Conservation (phyloP, 2,329 filamentous ascomycete species). For the Chaetomium sp. region DNA sequence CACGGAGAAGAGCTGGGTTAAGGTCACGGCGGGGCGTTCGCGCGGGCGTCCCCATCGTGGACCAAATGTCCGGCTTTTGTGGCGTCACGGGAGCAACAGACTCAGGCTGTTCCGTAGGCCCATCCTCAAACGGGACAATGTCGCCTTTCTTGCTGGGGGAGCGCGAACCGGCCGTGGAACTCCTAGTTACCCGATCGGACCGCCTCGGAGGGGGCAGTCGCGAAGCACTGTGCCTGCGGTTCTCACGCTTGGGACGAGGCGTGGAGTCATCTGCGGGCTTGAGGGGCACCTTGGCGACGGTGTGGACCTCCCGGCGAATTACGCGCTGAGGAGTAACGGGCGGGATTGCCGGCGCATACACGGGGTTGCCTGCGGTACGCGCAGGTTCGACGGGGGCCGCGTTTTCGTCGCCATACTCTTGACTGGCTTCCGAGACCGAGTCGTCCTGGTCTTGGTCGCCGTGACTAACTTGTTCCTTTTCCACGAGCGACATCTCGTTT, state of each 20-base stretch:
- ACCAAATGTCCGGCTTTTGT: conserved; percentile 55
- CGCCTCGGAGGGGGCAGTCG: conserved; percentile 50
- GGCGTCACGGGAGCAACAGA: conserved; percentile 47
- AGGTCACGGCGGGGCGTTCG: conserved; percentile 59
- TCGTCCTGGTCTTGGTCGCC: conserved; percentile 46
- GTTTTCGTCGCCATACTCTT: conserved; percentile 70
- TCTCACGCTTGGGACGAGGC: conserved; percentile 49
- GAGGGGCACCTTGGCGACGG: conserved; percentile 75
- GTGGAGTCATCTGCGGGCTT: conserved; percentile 66
- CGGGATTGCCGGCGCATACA: conserved; percentile 37
- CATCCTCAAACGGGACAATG: conserved; percentile 21
- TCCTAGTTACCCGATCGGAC: conserved; percentile 47
- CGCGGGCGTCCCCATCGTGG: conserved; percentile 56
- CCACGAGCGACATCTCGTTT: conserved; percentile 61
- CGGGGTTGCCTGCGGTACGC: conserved; percentile 39
- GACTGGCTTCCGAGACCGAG: conserved; percentile 60
- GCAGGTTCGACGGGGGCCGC: conserved; percentile 57
- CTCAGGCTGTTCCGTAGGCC: conserved; percentile 26
- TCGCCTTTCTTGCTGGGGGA: conserved; percentile 49
- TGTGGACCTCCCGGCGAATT: conserved; percentile 63
- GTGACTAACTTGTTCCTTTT: conserved; percentile 42
- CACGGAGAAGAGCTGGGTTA: conserved; percentile 60
- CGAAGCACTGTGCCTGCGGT: conserved; percentile 53
- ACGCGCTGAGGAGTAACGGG: conserved; percentile 61
- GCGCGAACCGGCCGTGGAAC: conserved; percentile 47